Evolutionary conservation across 2,329 filamentous ascomycete species (phyloP), one percentile per base, ranked within the genome.

Genomic region (Hypoxylon sp.): DNA sequence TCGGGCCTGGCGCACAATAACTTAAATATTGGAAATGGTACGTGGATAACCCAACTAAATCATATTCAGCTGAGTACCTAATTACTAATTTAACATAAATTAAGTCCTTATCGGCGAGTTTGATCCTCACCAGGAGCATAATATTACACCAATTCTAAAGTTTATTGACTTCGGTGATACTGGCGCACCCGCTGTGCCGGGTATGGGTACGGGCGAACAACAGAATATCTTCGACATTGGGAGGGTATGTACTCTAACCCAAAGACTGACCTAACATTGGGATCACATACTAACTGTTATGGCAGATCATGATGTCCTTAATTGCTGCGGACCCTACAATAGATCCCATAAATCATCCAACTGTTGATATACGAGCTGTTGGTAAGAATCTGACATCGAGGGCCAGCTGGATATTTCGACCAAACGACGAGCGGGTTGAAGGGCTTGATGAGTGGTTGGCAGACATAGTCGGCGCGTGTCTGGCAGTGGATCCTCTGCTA

Each of bases 111-210:
- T 63, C 6, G 64, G 59, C 5, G 64, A 67, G 2, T 48, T 53
- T 21, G 14, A 9, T 32, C 6, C 25, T 2, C 2, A 36, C 43
- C 14, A 3, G 13, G 64, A 67, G 17, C 64, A 67, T 21, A 17
- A 5, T 10, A 51, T 63, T 21, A 46, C 64, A 38, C 64, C 64
- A 14, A 51, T 63, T 11, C 11, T 67, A 5, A 67, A 63, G 43
- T 9, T 67, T 5, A 63, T 67, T 25, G 64, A 67, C 49, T 67
- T 67, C 14, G 64, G 64, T 45, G 3, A 10, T 14, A 25, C 43
- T 10, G 9, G 25, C 30, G 10, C n/a, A 6, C n/a, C 32, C 4
- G 3, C 28, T 11, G 30, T 3, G 1, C n/a, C 9, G 5, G 6
- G 13, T 34, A 48, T 19, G 23, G 23, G 23, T 30, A 30, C 28